Base-by-base conservation (phyloP, 1,139 yeast species). In the Kazachstania sp. region DNA sequence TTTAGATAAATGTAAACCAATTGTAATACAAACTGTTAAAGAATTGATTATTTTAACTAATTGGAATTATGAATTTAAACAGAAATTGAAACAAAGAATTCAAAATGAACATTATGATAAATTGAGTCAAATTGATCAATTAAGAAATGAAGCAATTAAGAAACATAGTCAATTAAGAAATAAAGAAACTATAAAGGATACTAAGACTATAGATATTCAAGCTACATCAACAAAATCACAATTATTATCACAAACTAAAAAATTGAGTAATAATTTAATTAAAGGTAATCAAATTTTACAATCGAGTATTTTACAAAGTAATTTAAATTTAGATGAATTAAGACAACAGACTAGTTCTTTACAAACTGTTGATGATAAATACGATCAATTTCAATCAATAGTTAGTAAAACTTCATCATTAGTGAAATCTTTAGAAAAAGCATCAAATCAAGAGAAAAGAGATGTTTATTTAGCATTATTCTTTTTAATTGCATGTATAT, bases 221-320 rank as follows among this genome's bases (percentile, higher is more conserved):
- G 37, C 39, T 3, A 15, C 41, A 5, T 36, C 49, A 2, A 55
- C 65, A 8, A 66, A 66, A 51, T 67, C 61, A 15, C 64, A 67
- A 45, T 51, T 69, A 13, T 51, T 67, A 48, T 48, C 54, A 13
- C 65, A 66, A 20, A 69, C 69, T 3, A 65, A 64, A 50, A 60
- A 59, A 45, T 55, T 70, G 44, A 70, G 71, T 1, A 60, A 66
- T 2, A 62, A 63, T 39, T 51, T 70, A 35, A 51, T 62, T 13
- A 65, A 66, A 46, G 64, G 71, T 4, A 67, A 66, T 45, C 69
- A 68, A 48, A 54, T 79, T 43, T 63, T 80, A 65, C 73, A 78
- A 39, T 69, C 79, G 12, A 70, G 82, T 3, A 71, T 80, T 9
- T 58, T 80, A 49, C 84, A 79, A 55, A 77, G 82, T 9, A 81